Percentiles rank a stretch among this genome's conserved stretches.
These are phyloP conservation scores for Limonium bicolor DNA, from an alignment of 148 eudicot species.

Conservation along the genomic window DNA sequence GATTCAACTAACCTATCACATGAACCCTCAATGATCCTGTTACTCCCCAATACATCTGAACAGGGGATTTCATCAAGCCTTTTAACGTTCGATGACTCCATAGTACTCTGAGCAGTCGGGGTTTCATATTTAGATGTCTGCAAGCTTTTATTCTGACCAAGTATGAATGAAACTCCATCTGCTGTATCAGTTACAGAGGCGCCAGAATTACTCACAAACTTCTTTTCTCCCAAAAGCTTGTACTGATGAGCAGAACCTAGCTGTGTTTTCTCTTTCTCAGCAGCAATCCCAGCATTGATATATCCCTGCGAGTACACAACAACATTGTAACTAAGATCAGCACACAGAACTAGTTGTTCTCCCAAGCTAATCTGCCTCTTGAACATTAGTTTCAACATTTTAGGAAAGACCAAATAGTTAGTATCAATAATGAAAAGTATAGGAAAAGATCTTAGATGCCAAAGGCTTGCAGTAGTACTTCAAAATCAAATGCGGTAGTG, in stretches of 20 bases:
- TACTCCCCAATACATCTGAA: conserved; percentile 16
- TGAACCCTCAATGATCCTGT: conserved; percentile 9
- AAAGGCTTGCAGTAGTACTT: neutral
- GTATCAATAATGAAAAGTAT: neutral
- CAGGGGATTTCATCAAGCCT: conserved; percentile 18
- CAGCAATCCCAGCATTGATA: conserved; percentile 85
- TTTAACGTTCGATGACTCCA: conserved; percentile 16
- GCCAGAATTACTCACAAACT: conserved; percentile 32
- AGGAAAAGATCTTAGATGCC: neutral
- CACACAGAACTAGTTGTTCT: no score
- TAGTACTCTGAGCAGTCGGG: conserved; percentile 10
- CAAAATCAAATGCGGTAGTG: neutral
- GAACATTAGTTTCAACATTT: no score
- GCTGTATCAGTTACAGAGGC: conserved; percentile 43
- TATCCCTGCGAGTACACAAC: conserved; percentile 47
- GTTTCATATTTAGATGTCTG: conserved; percentile 21
- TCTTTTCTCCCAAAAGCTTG: conserved; percentile 47
- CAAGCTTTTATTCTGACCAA: conserved; percentile 37
- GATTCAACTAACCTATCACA: conserved; percentile 7
- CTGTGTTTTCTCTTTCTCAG: conserved; percentile 45
- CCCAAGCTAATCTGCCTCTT: no score
- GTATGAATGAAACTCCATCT: conserved; percentile 73
- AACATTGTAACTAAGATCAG: neutral
- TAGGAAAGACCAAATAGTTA: no score
- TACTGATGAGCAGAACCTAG: conserved; percentile 29